phyloP scores from a whole-genome alignment of 1,284 basidiomycete genomes.

The Inonotus hispidus region DNA sequence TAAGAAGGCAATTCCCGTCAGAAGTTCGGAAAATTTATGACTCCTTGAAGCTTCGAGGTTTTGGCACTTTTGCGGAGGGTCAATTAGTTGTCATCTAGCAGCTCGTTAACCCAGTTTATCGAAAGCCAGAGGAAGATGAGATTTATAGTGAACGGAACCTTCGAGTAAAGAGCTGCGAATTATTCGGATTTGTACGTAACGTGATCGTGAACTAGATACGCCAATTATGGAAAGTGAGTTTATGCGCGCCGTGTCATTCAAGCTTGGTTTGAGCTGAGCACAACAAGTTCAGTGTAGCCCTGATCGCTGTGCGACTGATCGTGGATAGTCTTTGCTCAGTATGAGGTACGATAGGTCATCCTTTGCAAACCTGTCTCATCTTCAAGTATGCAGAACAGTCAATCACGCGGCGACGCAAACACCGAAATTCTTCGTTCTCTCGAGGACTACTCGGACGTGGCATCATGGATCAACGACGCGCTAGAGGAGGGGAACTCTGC shows the following conservation, averaged over 20 bases:
- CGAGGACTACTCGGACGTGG: slow-evolving; percentile 32
- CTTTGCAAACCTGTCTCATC: not conserved
- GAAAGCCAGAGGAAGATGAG: too few species aligned
- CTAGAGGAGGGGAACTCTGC: slow-evolving; percentile 33
- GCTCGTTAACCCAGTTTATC: too few species aligned
- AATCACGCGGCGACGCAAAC: not conserved
- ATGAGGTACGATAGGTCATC: not conserved
- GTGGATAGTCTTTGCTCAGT: too few species aligned
- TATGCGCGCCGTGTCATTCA: too few species aligned
- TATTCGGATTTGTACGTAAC: too few species aligned
- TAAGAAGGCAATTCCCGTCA: not conserved
- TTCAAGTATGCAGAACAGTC: slow-evolving; percentile 10
- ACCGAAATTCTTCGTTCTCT: slow-evolving; percentile 28
- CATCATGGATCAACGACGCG: slow-evolving; percentile 24
- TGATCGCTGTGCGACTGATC: not conserved
- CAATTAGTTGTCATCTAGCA: too few species aligned
- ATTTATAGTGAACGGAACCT: too few species aligned
- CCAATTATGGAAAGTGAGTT: too few species aligned
- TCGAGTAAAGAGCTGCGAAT: too few species aligned
- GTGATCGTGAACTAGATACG: too few species aligned
- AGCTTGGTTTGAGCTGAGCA: not conserved
- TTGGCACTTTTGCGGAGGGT: not conserved
- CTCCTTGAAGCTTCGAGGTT: not conserved
- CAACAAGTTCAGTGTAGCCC: not conserved
- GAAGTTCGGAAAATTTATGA: not conserved